These are phyloP conservation scores for Hypericum androsaemum DNA, from an alignment of 345 rosid genomes.

Conservation along the genomic window DNA sequence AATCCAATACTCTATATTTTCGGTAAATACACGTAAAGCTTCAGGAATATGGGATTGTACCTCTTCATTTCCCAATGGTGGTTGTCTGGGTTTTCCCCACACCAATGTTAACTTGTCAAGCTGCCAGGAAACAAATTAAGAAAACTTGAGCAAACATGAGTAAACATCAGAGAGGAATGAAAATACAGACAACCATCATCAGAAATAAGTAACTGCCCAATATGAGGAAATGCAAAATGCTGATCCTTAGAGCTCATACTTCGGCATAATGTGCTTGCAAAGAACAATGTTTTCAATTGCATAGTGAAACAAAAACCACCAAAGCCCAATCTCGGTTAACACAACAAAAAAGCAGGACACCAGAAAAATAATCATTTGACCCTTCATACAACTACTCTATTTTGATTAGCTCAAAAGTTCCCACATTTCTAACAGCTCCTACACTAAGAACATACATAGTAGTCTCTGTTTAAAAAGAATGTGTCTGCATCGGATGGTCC, in stretches of 20 bases:
- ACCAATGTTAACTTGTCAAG: conserved; percentile 60
- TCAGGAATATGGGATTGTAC: conserved; percentile 18
- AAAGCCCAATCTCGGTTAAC: too few relatives aligned
- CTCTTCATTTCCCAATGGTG: conserved; percentile 62
- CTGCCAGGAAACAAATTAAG: conserved; percentile 35
- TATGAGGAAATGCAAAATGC: too few relatives aligned
- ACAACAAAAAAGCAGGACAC: too few relatives aligned
- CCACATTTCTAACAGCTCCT: conserved; percentile 26
- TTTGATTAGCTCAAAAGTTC: conserved; percentile 30
- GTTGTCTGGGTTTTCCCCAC: conserved; percentile 91
- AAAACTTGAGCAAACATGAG: background rate
- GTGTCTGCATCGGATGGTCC: conserved; percentile 25
- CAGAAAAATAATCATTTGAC: conserved; percentile 7
- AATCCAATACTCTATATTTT: too few relatives aligned
- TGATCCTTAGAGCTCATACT: too few relatives aligned
- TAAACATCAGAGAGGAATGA: background rate
- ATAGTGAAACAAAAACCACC: too few relatives aligned
- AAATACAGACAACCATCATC: too few relatives aligned
- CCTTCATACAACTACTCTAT: conserved; percentile 26
- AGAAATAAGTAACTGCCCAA: too few relatives aligned
- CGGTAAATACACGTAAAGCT: too few relatives aligned
- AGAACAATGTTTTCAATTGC: too few relatives aligned
- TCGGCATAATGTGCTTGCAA: too few relatives aligned
- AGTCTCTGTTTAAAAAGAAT: conserved; percentile 26
- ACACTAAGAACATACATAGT: conserved; percentile 21